Conservation (phyloP, 805 yeast genomes). For the Starmerella sp. region DNA sequence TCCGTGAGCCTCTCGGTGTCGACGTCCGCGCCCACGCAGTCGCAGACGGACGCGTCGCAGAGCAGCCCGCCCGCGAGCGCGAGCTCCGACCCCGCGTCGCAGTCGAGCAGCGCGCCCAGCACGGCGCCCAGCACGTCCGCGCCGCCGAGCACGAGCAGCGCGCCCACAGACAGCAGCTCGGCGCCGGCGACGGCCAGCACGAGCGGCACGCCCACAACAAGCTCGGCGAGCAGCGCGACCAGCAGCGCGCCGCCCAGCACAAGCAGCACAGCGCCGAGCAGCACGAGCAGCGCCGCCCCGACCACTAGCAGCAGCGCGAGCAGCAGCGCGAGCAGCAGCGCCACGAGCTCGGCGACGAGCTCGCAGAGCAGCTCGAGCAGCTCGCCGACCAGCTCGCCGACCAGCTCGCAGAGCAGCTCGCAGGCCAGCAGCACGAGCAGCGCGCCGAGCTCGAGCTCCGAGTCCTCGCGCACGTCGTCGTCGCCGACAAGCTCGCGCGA, state of each 20-base stretch:
- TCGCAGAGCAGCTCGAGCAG: too few relatives aligned
- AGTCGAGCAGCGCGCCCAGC: too few relatives aligned
- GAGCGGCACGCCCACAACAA: not conserved
- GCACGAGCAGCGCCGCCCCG: too few relatives aligned
- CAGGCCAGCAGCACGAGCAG: not conserved
- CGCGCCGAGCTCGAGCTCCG: conserved; percentile 1
- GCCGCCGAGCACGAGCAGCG: not conserved
- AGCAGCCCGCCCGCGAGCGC: not conserved
- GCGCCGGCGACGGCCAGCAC: not conserved
- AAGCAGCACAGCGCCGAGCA: too few relatives aligned
- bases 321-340: too few relatives aligned
- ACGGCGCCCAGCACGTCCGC: not conserved
- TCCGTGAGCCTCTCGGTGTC: not conserved
- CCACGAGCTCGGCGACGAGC: too few relatives aligned
- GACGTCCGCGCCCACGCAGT: not conserved
- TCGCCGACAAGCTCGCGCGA: not conserved
- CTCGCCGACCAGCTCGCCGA: too few relatives aligned
- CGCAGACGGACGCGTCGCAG: not conserved
- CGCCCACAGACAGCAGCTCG: not conserved
- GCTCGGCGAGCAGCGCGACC: not conserved
- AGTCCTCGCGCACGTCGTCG: not conserved
- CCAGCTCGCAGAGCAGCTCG: not conserved
- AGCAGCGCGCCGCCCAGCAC: not conserved
- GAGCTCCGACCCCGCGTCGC: too few relatives aligned
- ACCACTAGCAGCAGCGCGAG: too few relatives aligned